A percentile compares a stretch with the other conserved stretches of the same genome.
These are phyloP conservation scores for Clausena lansium DNA, from an alignment of 345 rosid genomes.

Conservation along the genomic window DNA sequence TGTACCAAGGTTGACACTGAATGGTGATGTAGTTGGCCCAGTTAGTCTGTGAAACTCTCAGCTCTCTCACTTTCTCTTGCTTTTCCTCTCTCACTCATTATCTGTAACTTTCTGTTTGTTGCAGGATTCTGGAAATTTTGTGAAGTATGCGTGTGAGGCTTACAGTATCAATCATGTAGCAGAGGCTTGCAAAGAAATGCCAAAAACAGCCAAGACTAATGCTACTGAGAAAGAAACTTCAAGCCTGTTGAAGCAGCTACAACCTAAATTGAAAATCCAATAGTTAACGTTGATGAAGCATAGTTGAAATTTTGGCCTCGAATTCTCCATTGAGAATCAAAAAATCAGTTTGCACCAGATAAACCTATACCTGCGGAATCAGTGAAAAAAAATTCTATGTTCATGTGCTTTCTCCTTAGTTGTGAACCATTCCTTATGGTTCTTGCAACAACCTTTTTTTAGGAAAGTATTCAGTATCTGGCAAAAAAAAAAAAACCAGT, in stretches of 20 bases:
- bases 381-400: too few species aligned
- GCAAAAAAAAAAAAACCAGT: too few species aligned
- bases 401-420: too few species aligned
- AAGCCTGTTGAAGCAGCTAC: too few species aligned
- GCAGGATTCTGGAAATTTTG: constrained; percentile 34
- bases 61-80: neutral
- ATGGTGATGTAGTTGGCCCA: constrained; percentile 30
- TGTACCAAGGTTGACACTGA: constrained; percentile 49
- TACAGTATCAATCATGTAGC: constrained; percentile 24
- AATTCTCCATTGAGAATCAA: too few species aligned
- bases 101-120: neutral
- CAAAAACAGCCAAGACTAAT: neutral
- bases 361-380: too few species aligned
- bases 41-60: constrained; percentile 14
- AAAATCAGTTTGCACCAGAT: too few species aligned
- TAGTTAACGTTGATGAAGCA: neutral
- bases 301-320: too few species aligned
- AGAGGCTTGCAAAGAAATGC: constrained; percentile 22
- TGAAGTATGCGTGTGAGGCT: constrained; percentile 32
- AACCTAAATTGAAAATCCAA: too few species aligned
- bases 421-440: too few species aligned
- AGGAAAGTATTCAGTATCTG: too few species aligned
- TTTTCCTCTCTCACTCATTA: neutral
- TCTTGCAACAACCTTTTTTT: too few species aligned
- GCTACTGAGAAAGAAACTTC: neutral